These are phyloP conservation scores for Adansonia rubrostipa DNA, from an alignment of 441 rosid genomes.

Conservation along the genomic window DNA sequence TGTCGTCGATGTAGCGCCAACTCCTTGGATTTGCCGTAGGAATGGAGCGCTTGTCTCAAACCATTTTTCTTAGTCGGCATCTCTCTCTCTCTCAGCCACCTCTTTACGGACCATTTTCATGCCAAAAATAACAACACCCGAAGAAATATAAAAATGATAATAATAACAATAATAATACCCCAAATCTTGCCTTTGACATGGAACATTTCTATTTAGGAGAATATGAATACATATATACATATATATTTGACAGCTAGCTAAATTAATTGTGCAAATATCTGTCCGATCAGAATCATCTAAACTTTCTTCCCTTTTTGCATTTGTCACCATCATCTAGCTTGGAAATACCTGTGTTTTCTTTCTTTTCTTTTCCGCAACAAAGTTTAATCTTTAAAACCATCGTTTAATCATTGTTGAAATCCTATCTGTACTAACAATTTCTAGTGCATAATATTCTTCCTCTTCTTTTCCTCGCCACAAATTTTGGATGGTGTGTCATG, in stretches of 20 bases:
- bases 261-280: neutral
- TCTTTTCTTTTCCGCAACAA: neutral
- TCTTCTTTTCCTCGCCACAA: neutral
- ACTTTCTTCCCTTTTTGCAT: neutral
- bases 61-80: conserved; percentile 33
- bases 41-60: conserved; percentile 41
- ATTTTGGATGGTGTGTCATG: neutral
- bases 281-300: conserved; percentile 19
- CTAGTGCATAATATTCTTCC: neutral
- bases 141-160: no score
- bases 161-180: neutral
- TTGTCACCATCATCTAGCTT: neutral
- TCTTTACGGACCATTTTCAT: neutral
- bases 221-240: no score
- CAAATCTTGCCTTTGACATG: neutral
- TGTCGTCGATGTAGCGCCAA: conserved; percentile 61
- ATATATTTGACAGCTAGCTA: no score
- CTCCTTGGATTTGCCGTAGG: conserved; percentile 58
- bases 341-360: neutral
- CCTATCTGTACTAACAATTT: neutral
- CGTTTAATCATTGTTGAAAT: neutral
- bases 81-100: conserved; percentile 4
- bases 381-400: neutral
- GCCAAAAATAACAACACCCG: neutral
- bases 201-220: conserved; percentile 18